Base-by-base conservation (phyloP, 2,329 filamentous ascomycete species). In the Diaporthe batatas region DNA sequence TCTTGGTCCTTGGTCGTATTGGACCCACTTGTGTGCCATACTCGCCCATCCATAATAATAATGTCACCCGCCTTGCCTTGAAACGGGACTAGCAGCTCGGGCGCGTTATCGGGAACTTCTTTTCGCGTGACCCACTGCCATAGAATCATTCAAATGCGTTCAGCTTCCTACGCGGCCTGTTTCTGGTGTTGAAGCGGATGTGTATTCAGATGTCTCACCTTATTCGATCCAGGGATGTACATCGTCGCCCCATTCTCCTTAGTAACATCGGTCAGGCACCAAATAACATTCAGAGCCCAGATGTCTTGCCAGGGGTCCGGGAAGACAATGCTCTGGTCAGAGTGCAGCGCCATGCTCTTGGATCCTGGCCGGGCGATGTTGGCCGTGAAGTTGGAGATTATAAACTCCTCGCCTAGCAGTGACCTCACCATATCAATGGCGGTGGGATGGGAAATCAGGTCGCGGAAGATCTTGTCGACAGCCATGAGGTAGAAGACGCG, bases 341-440 rank as follows among this genome's bases (percentile, higher is more conserved):
- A 81, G 74, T 82, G 81, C 36, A 82, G 75, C 0, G 76, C 77
- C 81, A 80, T 80, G 14, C 75, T 77, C 71, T 75, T 57, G 18
- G 77, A 76, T 0, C 81, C 81, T 0, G 81, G 81, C 0, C 79
- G 77, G 14, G 80, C 80, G 57, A 82, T 81, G 71, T 82, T 82
- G 58, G 79, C 79, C 6, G 80, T 81, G 74, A 82, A 82, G 74
- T 82, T 82, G 25, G 76, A 78, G 70, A 82, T 78, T 12, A 81
- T 73, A 75, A 80, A 79, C 12, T 76, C 75, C 6, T 79, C 76
- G 3, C 79, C 79, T 0, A 82, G 76, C 3, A 80, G 75, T 0
- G 75, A 75, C 65, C 78, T 75, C 29, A 80, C 78, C 69, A 75
- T 73, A 16, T 75, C 74, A 18, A 75, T 39, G 6, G 75, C 75